phyloP scores from a whole-genome alignment of 768 basidiomycete genomes.

The Dioszegia aurantiaca region DNA sequence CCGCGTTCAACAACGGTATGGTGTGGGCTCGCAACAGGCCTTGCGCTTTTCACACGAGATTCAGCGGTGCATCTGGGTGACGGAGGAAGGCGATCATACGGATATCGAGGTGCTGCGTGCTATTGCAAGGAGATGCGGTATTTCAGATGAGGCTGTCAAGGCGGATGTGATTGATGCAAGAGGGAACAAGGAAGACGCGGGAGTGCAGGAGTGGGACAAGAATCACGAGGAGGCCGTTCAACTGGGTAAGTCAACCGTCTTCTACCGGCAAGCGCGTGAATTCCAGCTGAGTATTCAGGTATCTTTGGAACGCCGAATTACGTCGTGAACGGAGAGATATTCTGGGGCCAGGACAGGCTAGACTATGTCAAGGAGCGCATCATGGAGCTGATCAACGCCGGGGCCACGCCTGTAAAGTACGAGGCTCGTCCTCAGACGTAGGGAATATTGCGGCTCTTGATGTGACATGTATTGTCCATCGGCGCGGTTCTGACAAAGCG shows the following conservation, averaged over 20 bases:
- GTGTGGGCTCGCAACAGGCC: conserved; percentile 25
- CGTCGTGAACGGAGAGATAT: conserved; percentile 41
- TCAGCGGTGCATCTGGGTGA: conserved; percentile 38
- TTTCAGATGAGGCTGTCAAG: conserved; percentile 22
- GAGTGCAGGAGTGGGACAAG: conserved; percentile 25
- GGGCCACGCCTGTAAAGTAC: not conserved
- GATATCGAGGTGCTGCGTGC: conserved; percentile 20
- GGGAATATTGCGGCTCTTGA: too few species aligned
- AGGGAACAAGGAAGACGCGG: conserved; percentile 24
- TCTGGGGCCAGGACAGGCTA: conserved; percentile 43
- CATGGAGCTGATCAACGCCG: conserved; percentile 1
- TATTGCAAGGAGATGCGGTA: conserved; percentile 23
- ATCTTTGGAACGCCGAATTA: conserved; percentile 45
- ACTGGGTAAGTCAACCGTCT: conserved; percentile 26
- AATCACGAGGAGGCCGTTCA: conserved; percentile 33
- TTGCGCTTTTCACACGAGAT: conserved; percentile 28
- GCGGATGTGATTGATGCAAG: conserved; percentile 24
- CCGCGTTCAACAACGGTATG: conserved; percentile 27
- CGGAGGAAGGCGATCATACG: conserved; percentile 33
- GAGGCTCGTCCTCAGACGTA: too few species aligned
- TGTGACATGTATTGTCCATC: too few species aligned
- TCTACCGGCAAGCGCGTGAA: not conserved
- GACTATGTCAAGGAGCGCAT: conserved; percentile 26
- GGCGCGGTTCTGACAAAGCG: not conserved
- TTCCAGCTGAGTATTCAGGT: conserved; percentile 10